Conservation (phyloP, 2,329 filamentous ascomycete genomes). For the Scorias spongiosa region DNA sequence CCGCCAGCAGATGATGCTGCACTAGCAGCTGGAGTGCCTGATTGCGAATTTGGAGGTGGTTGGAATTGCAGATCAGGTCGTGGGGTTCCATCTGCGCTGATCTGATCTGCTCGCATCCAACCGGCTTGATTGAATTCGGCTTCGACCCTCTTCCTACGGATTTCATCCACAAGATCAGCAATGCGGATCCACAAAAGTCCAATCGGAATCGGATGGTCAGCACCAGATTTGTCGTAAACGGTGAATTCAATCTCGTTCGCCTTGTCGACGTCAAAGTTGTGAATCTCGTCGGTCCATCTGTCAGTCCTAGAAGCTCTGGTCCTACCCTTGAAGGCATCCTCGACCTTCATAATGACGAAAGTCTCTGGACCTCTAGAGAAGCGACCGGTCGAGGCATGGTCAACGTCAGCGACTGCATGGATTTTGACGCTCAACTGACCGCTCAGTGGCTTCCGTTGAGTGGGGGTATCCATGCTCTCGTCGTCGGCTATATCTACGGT, state of each 20-base stretch:
- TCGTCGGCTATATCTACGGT: constrained; percentile 34
- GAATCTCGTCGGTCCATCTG: constrained; percentile 79
- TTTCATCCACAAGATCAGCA: constrained; percentile 93
- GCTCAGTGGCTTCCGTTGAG: constrained; percentile 87
- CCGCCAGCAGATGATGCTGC: constrained; percentile 25
- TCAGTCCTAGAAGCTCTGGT: constrained; percentile 77
- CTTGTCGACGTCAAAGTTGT: constrained; percentile 90
- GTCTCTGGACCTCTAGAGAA: constrained; percentile 90
- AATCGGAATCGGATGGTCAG: constrained; percentile 77
- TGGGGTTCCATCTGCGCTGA: constrained; percentile 47
- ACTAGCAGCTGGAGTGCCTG: constrained; percentile 18
- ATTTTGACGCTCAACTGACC: constrained; percentile 79
- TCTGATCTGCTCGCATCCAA: constrained; percentile 94
- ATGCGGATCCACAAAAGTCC: constrained; percentile 93
- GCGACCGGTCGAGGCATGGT: constrained; percentile 67
- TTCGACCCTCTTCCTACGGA: constrained; percentile 93
- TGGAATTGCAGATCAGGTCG: constrained; percentile 41
- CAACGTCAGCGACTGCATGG: constrained; percentile 81
- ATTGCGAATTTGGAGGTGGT: constrained; percentile 29
- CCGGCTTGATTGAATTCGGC: constrained; percentile 86
- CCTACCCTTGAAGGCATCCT: constrained; percentile 79
- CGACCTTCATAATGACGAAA: constrained; percentile 90
- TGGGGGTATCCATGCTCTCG: constrained; percentile 90
- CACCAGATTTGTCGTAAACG: constrained; percentile 79
- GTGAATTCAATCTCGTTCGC: constrained; percentile 97